Percentiles rank a stretch among this genome's conserved stretches.
These are phyloP conservation scores for Pinus albicaulis DNA, from an alignment of 75 land plant species.

Conservation along the genomic window DNA sequence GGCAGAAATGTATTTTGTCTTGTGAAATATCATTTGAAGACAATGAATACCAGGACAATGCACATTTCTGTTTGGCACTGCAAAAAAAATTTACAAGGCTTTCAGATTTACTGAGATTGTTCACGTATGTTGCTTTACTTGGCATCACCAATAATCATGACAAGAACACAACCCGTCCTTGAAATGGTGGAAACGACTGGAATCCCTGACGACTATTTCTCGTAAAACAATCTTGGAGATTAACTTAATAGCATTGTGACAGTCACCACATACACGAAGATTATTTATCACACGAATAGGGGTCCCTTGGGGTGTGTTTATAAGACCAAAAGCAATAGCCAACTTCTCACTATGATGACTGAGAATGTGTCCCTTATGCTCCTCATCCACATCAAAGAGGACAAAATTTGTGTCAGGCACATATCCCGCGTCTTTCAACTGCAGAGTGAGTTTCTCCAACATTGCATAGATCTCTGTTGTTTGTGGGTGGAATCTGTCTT, in stretches of 20 bases:
- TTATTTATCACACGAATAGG: not conserved
- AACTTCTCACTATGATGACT: not conserved
- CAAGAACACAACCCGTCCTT: not conserved
- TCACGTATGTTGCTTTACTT: too few relatives aligned
- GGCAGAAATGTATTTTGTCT: too few relatives aligned
- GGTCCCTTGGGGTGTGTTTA: not conserved
- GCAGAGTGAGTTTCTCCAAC: not conserved
- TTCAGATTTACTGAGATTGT: too few relatives aligned
- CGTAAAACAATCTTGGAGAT: not conserved
- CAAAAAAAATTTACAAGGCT: too few relatives aligned
- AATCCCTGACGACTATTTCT: not conserved
- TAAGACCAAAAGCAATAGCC: not conserved
- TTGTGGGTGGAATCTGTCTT: not conserved
- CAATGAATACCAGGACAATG: too few relatives aligned
- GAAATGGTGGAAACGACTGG: not conserved
- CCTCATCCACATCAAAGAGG: not conserved
- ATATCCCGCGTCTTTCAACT: not conserved
- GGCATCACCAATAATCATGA: not conserved
- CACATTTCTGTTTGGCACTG: too few relatives aligned
- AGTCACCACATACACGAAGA: not conserved
- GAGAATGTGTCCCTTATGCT: not conserved
- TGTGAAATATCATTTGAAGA: too few relatives aligned
- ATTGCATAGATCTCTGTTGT: not conserved
- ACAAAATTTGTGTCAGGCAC: not conserved
- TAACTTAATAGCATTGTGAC: constrained; percentile 3